Conservation (phyloP, 2,329 filamentous ascomycete genomes). For the Aspergillus sp. region DNA sequence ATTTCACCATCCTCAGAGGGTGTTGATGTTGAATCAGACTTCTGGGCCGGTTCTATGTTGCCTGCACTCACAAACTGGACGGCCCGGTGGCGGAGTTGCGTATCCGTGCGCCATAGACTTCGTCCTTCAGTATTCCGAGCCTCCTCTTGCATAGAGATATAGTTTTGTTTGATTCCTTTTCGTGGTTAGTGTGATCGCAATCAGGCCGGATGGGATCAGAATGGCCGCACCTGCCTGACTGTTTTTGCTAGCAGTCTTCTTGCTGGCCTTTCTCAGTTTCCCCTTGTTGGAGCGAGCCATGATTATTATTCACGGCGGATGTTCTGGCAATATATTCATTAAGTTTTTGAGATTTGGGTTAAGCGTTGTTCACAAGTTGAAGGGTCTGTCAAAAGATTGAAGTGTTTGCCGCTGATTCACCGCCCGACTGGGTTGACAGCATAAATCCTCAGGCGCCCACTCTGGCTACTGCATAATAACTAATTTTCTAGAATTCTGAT, state of each 20-base stretch:
- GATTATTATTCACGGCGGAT: neutral
- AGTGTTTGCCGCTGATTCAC: no score
- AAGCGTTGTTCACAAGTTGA: no score
- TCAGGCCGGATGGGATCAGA: constrained; percentile 5
- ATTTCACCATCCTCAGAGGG: no score
- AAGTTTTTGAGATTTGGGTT: no score
- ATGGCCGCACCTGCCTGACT: neutral
- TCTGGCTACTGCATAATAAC: no score
- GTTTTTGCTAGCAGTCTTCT: constrained; percentile 16
- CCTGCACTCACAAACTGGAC: constrained; percentile 67
- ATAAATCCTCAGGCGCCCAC: no score
- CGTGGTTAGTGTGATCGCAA: constrained; percentile 15
- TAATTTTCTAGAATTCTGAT: no score
- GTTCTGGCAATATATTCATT: neutral
- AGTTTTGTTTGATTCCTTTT: constrained; percentile 26
- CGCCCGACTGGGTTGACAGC: no score
- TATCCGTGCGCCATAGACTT: constrained; percentile 51
- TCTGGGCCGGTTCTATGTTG: constrained; percentile 43
- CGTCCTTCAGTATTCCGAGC: constrained; percentile 61
- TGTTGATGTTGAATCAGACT: constrained; percentile 15
- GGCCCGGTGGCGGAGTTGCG: constrained; percentile 58
- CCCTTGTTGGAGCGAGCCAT: constrained; percentile 27
- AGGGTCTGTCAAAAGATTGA: no score
- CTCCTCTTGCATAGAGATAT: constrained; percentile 59
- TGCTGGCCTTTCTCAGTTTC: constrained; percentile 20